A percentile compares a stretch with the other conserved stretches of the same genome.
Evolutionary conservation across 768 basidiomycete species (phyloP).

Genomic region (Tricholoma sp.): DNA sequence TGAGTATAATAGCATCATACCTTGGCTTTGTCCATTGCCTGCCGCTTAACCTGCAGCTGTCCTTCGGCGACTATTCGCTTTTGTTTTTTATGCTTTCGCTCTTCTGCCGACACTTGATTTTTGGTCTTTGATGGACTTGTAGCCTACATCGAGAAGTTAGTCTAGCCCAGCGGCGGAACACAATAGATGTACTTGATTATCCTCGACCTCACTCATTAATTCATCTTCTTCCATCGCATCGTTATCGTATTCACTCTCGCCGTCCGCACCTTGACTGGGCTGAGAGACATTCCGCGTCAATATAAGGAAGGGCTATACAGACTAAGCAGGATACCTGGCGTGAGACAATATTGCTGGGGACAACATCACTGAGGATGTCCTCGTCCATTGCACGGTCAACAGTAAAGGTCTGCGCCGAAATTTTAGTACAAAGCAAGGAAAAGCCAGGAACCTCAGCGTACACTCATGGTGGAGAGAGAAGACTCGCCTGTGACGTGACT

Average conservation of each 20-base stretch:
- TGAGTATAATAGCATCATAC: conserved; percentile 29
- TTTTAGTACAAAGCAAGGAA: background rate
- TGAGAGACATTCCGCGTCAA: conserved; percentile 11
- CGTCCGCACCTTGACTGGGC: conserved; percentile 67
- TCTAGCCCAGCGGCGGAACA: background rate
- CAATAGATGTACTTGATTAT: conserved; percentile 18
- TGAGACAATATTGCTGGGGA: conserved; percentile 88
- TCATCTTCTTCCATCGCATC: conserved; percentile 59
- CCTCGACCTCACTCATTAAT: conserved; percentile 49
- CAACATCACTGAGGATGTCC: conserved; percentile 85
- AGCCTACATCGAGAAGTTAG: background rate
- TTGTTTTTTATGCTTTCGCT: conserved; percentile 33
- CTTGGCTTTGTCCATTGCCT: conserved; percentile 88
- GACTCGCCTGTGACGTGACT: conserved; percentile 9
- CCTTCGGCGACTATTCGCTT: conserved; percentile 67
- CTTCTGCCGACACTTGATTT: conserved; percentile 4
- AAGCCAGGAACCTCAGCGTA: conserved; percentile 9
- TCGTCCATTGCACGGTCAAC: conserved; percentile 47
- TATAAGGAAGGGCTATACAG: background rate
- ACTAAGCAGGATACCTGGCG: conserved; percentile 55
- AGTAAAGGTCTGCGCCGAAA: conserved; percentile 29
- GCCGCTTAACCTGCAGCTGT: conserved; percentile 62
- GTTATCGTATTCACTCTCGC: conserved; percentile 70
- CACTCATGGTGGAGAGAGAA: conserved; percentile 16
- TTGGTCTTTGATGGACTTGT: conserved; percentile 5